Conservation (phyloP, 2,329 filamentous ascomycete species). For the Parascedosporium putredinis region DNA sequence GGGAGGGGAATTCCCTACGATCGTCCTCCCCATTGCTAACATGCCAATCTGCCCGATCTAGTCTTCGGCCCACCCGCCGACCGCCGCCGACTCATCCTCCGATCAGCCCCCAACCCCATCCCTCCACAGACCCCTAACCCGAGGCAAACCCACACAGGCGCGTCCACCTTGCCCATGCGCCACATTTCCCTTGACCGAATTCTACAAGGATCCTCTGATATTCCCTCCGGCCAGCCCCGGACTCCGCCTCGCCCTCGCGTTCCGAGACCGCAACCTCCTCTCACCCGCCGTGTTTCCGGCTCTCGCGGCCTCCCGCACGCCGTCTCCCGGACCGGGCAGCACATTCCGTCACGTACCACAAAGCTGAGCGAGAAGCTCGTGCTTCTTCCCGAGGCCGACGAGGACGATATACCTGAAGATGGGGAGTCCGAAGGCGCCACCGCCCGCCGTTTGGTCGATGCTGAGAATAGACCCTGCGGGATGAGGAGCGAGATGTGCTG, state of each 20-base stretch:
- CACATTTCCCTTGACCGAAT: slow-evolving; percentile 91
- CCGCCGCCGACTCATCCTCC: not conserved
- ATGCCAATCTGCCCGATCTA: not conserved
- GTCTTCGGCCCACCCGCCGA: not conserved
- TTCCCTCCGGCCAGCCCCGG: slow-evolving; percentile 86
- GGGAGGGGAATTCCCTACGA: no score
- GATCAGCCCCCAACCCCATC: not conserved
- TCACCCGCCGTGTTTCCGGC: slow-evolving; percentile 18
- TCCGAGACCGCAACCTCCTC: slow-evolving; percentile 12
- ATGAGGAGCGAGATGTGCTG: slow-evolving; percentile 57
- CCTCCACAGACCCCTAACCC: not conserved
- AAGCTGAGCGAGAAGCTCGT: slow-evolving; percentile 98
- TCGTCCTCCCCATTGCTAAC: no score
- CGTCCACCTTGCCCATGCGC: slow-evolving; percentile 41
- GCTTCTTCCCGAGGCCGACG: slow-evolving; percentile 70
- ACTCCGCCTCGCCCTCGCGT: slow-evolving; percentile 48
- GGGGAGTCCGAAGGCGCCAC: slow-evolving; percentile 33
- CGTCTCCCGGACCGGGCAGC: slow-evolving; percentile 34
- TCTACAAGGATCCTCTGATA: slow-evolving; percentile 85
- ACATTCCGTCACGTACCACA: slow-evolving; percentile 73
- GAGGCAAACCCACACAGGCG: not conserved
- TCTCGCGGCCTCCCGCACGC: slow-evolving; percentile 27
- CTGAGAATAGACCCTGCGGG: slow-evolving; percentile 54
- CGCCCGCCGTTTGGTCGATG: slow-evolving; percentile 29
- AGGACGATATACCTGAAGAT: slow-evolving; percentile 40